Base-by-base conservation (phyloP, 2,329 filamentous ascomycete species). In the Aspergillus puulaauensis region DNA sequence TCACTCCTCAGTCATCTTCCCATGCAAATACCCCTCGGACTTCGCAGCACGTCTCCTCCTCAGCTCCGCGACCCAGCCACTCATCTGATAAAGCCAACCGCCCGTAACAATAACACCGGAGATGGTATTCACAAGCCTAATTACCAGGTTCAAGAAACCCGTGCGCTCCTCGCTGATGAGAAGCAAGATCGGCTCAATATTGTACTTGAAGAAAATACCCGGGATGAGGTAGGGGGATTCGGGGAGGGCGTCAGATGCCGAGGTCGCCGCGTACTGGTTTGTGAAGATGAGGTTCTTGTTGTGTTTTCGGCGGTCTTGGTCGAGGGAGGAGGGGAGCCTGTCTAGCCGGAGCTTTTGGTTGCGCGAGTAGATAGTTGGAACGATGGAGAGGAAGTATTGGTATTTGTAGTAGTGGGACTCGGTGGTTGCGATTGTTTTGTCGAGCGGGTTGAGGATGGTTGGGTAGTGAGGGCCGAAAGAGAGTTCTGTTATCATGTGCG, bases 401-500 rank as follows among this genome's bases (percentile, higher is more conserved):
- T 92, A 98, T 77, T 95, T 96, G 84, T 93, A 89, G 81, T 97
- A 98, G 80, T 96, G 83, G 60, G 76, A 73, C 15, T 81, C 72
- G n/a, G 90, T 93, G 3, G 82, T 77, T 68, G 93, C 90, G 75
- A 93, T 86, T 45, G 95, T 98, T 65, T 89, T 88, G 79, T 98
- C 95, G 68, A 99, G 90, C 0, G 95, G 95, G 78, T 99, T 99
- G 69, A 89, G 84, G 55, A 99, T 87, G 24, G 89, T 91, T 1
- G 95, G 93, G 79, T 97, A 98, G 79, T 93, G 96, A n/a, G 92
- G 89, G 4, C 95, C 95, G 75, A 96, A 99, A 58, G 93, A 97
- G 66, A 99, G 86, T 76, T 99, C 95, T 68, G 90, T 93, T 79
- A 99, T 86, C 74, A 96, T 88, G 79, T 99, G 95, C 33, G 91